Base-by-base conservation (phyloP, 495 filamentous ascomycete genomes). In the Penicillium subrubescens region DNA sequence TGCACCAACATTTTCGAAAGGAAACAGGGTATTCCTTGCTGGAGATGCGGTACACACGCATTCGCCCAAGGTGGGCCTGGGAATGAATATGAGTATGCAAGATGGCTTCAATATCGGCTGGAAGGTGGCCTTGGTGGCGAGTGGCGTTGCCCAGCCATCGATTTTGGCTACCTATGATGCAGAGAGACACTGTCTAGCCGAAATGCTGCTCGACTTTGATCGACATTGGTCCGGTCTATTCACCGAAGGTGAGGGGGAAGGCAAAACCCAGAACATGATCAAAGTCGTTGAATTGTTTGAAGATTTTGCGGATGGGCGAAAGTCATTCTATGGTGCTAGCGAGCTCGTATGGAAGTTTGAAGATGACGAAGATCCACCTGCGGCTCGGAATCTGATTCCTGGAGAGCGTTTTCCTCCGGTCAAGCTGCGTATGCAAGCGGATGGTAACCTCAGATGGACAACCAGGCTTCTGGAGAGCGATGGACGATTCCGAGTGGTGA, bases 11-110 rank as follows among this genome's bases (percentile, higher is more conserved):
- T 92, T 92, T 73, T 87, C 85, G 4, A 81, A 89, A 35, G 85
- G 88, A 57, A 79, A 86, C 68, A 78, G 90, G 11, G 85, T 94
- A 8, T 94, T 93, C 72, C 82, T 96, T 21, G 87, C 89, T 5
- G 92, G 92, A 17, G 92, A 94, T 73, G 91, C 92, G 6, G 89
- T 89, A 57, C 92, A 95, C 76, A 94, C 92, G 3, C 92, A 94
- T 74, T 88, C 84, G 50, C 91, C 92, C 5, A 93, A 93, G 75
- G 89, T 90, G n/a, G 92, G 90, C 1, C 89, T 93, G 73, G 92
- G 92, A 21, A 92, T 94, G 90, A 95, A 95, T 67, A 87, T 91
- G 35, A 89, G 88, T 14, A 91, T 96, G 80, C 84, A 92, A 43
- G 92, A 96, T 65, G 86, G 88, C 10, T 86, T 86, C 65, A 94